Evolutionary conservation across 1,139 yeast species (phyloP), one percentile per base, ranked within the genome.

Genomic region (Yamadazyma atmosphaerica): DNA sequence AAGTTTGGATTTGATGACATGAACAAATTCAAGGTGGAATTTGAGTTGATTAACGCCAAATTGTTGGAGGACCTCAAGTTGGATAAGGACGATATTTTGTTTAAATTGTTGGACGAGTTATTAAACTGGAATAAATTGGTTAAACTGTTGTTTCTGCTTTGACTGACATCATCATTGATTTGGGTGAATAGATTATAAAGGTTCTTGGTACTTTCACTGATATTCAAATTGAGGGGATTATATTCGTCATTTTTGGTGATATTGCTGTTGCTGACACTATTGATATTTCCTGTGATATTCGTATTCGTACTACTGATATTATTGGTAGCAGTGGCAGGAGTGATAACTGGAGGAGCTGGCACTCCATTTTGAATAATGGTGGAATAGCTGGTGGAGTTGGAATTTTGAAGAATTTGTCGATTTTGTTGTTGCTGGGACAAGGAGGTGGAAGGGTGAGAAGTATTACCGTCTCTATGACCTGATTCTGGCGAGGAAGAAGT

Each of bases 161-260:
- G 50, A 22, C 53, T 47, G 16, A 55, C 50, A 34, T 58, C 65
- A 37, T 60, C 65, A 38, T 53, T 56, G 35, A 60, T 57, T 37
- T 52, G 65, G 28, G 56, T 58, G 46, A 64, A 63, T 35, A 63
- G 47, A 39, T 60, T 61, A 47, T 58, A 55, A 17, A 57, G 41
- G 37, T 56, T 57, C 39, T 57, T 57, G 13, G 63, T 54, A 42
- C 64, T 59, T 35, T 58, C 62, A 39, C 60, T 59, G 15, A 54
- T 32, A 26, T 40, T 44, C 34, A 48, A 42, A 17, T 41, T 40
- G 4, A 16, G 24, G 12, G 25, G 21, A 17, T 49, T 28, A 15
- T 14, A 15, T 3, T 28, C 31, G 17, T 28, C 21, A 9, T 13
- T 5, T 23, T 11, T 6, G 7, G 9, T 21, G 23, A 23, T 10